These are phyloP conservation scores for Cercospora berteroae DNA, from an alignment of 2,329 filamentous ascomycete genomes.

Conservation along the genomic window DNA sequence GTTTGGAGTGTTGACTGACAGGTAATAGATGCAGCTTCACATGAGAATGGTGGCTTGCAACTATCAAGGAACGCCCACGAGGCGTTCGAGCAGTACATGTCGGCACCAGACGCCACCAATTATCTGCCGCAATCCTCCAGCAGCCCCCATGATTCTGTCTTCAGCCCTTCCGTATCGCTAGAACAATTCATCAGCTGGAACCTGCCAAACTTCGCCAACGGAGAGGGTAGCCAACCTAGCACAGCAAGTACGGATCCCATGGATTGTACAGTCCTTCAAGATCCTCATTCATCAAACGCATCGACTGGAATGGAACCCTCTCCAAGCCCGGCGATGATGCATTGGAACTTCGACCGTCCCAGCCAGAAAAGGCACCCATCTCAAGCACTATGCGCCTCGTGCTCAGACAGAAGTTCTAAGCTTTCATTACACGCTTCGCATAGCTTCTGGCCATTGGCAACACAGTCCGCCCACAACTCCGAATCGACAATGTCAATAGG, in stretches of 20 bases:
- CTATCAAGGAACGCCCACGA: background rate
- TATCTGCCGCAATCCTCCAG: background rate
- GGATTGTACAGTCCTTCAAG: background rate
- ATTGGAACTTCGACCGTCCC: background rate
- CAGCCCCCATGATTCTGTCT: background rate
- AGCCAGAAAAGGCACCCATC: background rate
- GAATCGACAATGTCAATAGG: background rate
- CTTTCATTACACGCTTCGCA: background rate
- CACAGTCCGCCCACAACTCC: background rate
- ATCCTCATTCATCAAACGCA: background rate
- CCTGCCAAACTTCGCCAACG: background rate
- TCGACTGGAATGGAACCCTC: background rate
- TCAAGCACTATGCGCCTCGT: background rate
- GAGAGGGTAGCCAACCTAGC: background rate
- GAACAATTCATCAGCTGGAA: background rate
- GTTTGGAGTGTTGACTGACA: background rate
- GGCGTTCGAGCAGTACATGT: background rate
- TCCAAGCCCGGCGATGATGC: background rate
- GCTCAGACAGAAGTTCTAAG: background rate
- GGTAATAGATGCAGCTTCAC: background rate
- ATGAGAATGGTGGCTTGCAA: background rate
- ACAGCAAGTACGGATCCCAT: background rate
- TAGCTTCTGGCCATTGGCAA: background rate
- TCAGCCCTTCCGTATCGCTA: background rate
- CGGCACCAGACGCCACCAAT: background rate